Base-by-base conservation (phyloP, 805 yeast species). In the Yarrowia osloensis region DNA sequence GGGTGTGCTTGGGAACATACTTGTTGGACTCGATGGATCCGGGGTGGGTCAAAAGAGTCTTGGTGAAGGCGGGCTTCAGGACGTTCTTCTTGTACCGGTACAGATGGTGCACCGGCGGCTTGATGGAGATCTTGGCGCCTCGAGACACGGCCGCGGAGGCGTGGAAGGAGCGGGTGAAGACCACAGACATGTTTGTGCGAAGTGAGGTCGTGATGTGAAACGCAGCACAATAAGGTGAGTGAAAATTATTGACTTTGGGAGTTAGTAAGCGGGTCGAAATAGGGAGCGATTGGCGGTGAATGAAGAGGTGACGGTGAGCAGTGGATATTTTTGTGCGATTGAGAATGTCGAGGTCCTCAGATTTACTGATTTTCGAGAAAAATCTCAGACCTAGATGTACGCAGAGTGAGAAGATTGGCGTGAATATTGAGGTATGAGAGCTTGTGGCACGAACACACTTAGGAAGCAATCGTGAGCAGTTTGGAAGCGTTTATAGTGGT, bases 61-160 rank as follows among this genome's bases (percentile, higher is more conserved):
- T 26, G 49, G 67, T 50, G 49, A 11, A 49, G 4, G 57, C 47
- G 0, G 67, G 67, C 49, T 63, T 63, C 22, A 63, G 61, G 4
- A 49, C 12, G 42, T 86, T 79, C 77, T 95, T 95, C 73, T 85
- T 83, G 74, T 91, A 86, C 71, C 85, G 86, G 50, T 94, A 90
- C 68, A 85, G 83, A 78, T 95, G 99, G 77, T 95, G 99, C 17
- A 94, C 96, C 1, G 99, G 98, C 62, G 88, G 85, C 40, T 91
- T 93, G 63, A 90, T 84, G 44, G 96, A 88, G 76, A 84, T 85
- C 33, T 86, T 88, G 61, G 83, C 72, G 83, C 76, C 79, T 83
- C 68, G 78, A 78, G 69, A 33, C 19, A 62, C 67, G 12, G 65
- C 22, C 15, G 55, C 66, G 17, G 70, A 52, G 40, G 70, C 52